Conservation (phyloP, 2,329 filamentous ascomycete species). For the Cytospora chrysosperma region DNA sequence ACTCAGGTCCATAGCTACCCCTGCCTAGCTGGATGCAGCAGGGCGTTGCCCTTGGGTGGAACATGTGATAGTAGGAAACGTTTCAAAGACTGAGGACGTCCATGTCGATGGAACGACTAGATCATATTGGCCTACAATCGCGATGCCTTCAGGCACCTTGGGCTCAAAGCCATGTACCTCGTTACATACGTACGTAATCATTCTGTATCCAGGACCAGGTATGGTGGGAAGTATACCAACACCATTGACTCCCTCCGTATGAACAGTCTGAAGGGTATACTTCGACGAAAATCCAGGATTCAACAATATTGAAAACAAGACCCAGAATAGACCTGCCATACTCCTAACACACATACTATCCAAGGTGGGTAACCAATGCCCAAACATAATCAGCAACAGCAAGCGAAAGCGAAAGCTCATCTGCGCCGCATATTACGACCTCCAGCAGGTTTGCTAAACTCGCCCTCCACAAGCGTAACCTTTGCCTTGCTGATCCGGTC, state of each 20-base stretch:
- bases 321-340: not conserved
- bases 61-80: not conserved
- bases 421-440: conserved; percentile 20
- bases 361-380: not conserved
- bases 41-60: not conserved
- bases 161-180: not conserved
- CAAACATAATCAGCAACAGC: not conserved
- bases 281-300: not conserved
- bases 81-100: not conserved
- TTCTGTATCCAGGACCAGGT: not conserved
- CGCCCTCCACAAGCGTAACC: not conserved
- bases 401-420: not conserved
- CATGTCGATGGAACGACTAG: not conserved
- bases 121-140: not conserved
- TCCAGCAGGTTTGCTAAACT: not conserved
- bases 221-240: not conserved
- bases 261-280: not conserved
- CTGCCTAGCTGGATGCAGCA: not conserved
- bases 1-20: too few species aligned
- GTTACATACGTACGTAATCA: not conserved
- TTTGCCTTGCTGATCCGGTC: conserved; percentile 17
- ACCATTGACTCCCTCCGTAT: not conserved
- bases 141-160: not conserved
- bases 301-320: not conserved
- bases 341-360: not conserved